Base-by-base conservation (phyloP, 331 rosid species). In the Acacia pycnantha region DNA sequence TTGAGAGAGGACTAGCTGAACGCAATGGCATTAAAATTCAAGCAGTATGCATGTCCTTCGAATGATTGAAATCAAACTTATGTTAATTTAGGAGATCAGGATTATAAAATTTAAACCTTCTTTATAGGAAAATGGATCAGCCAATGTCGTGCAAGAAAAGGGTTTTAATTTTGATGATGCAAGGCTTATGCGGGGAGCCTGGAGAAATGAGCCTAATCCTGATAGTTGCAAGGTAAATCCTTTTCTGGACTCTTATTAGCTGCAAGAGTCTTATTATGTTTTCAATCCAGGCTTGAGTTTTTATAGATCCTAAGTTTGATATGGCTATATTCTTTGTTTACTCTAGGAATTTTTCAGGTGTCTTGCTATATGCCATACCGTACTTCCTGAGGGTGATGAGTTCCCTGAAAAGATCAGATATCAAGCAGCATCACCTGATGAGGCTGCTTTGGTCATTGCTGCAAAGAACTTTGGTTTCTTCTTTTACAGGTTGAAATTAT, bases 391-490 rank as follows among this genome's bases (percentile, higher is more conserved):
- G 87, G 96, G 96, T 18, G 88, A 85, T 1, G 96, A 88, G 70
- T 83, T 88, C 83, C 90, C 96, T 0, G 92, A 91, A 79, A 89
- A 88, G 86, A 86, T 89, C 72, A 83, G 83, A 54, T 91, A 91
- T 84, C 96, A 91, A 81, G 96, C 93, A 70, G 93, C 96, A 80
- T 91, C 96, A 77, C 96, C 96, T 11, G 96, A 91, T 85, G 96
- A 91, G 86, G 88, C 93, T 88, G 96, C 96, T 62, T 85, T 91
- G 90, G 96, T 89, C 61, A 83, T 87, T 83, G 96, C 96, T 72
- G 95, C 95, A 72, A 91, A 91, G 80, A 86, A 91, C 90, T 89
- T 91, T n/a, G 93, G 95, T 68, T 91, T 91, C 88, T 91, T 91
- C 90, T 91, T 91, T 84, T 90, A 88, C 92, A 89, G 95, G 95